Conservation (phyloP, 78 protist species). For the Tieghemostelium lacteum region DNA sequence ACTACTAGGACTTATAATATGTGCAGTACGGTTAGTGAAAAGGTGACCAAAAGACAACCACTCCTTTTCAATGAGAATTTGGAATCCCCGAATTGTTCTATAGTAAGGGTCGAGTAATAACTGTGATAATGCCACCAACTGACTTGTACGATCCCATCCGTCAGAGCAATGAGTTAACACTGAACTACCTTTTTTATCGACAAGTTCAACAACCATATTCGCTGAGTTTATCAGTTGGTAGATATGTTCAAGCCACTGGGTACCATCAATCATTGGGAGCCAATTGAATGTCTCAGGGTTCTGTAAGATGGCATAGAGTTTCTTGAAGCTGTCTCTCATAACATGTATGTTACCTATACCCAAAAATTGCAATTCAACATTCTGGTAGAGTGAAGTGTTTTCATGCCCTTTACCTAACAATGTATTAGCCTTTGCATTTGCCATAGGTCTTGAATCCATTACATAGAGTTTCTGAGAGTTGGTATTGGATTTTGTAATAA, state of each 20-base stretch:
- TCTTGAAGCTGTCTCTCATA: constrained; percentile 80
- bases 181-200: constrained; percentile 73
- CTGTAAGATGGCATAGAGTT: constrained; percentile 24
- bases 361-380: constrained; percentile 64
- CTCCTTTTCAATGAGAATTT: constrained; percentile 94
- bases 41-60: constrained; percentile 96
- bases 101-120: constrained; percentile 93
- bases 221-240: constrained; percentile 58
- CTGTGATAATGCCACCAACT: constrained; percentile 81
- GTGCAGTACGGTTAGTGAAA: constrained; percentile 84
- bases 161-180: constrained; percentile 86
- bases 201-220: constrained; percentile 62
- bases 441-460: constrained; percentile 90
- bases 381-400: constrained; percentile 75
- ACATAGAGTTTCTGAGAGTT: constrained; percentile 82
- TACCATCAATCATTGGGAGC: constrained; percentile 69
- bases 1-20: background rate
- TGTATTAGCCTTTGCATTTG: constrained; percentile 90
- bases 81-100: constrained; percentile 93
- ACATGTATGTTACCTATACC: constrained; percentile 92
- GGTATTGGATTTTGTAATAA: constrained; percentile 37
- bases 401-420: constrained; percentile 90
- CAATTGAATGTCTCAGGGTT: constrained; percentile 42
- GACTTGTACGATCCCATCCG: constrained; percentile 99
- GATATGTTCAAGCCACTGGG: constrained; percentile 83